Conservation (phyloP, 2,329 filamentous ascomycete species). For the Colletotrichum shisoi region DNA sequence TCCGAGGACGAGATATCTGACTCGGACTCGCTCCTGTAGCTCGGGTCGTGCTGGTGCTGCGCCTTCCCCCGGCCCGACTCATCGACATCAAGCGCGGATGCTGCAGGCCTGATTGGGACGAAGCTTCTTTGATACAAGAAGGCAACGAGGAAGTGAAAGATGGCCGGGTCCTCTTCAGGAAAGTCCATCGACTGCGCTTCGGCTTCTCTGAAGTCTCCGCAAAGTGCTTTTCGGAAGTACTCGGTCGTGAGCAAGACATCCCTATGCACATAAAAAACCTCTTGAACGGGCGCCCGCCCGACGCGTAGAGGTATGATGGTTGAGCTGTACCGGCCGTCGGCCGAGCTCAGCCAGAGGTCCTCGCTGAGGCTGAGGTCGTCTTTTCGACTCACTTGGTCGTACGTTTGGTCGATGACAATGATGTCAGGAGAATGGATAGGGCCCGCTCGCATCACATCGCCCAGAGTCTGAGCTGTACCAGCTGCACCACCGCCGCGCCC, state of each 20-base stretch:
- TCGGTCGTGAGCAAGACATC: conserved; percentile 56
- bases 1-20: conserved; percentile 47
- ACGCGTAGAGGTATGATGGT: conserved; percentile 56
- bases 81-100: conserved; percentile 51
- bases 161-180: conserved; percentile 60
- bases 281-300: conserved; percentile 51
- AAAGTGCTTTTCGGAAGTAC: conserved; percentile 60
- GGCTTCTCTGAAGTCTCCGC: conserved; percentile 58
- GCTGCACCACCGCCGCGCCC: conserved; percentile 7
- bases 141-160: conserved; percentile 62
- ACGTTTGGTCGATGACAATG: conserved; percentile 51
- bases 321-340: conserved; percentile 58
- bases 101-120: conserved; percentile 55
- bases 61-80: conserved; percentile 57
- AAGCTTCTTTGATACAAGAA: conserved; percentile 60
- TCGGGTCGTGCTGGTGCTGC: conserved; percentile 41
- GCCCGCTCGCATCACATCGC: conserved; percentile 53
- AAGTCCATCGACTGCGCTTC: conserved; percentile 57
- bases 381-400: conserved; percentile 45
- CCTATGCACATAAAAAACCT: conserved; percentile 60
- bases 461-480: conserved; percentile 44
- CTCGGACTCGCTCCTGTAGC: conserved; percentile 48
- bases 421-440: conserved; percentile 50
- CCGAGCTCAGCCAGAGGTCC: conserved; percentile 60
- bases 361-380: conserved; percentile 52